Percentiles rank a stretch among this genome's conserved stretches.
Conservation (phyloP, 208 protist species). For the Endotrypanum monterogeii region DNA sequence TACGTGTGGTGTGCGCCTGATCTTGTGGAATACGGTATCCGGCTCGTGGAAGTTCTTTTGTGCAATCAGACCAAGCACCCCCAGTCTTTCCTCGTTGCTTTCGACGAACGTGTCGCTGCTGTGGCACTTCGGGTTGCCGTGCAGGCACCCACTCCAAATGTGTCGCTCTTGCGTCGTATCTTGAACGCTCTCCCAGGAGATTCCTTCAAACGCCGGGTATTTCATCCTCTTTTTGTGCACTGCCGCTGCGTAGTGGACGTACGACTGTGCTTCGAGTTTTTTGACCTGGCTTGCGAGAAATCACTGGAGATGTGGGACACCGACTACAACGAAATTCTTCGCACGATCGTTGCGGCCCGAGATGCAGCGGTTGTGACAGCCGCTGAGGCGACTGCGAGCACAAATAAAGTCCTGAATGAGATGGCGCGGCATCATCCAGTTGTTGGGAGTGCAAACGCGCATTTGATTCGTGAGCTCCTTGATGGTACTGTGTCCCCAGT, state of each 20-base stretch:
- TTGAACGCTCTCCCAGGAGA: slow-evolving; percentile 50
- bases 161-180: slow-evolving; percentile 39
- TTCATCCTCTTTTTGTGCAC: slow-evolving; percentile 63
- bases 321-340: slow-evolving; percentile 69
- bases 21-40: slow-evolving; percentile 32
- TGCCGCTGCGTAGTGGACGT: slow-evolving; percentile 34
- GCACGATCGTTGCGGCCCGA: slow-evolving; percentile 25
- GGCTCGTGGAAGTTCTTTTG: slow-evolving; percentile 36
- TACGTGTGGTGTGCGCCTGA: slow-evolving; percentile 47
- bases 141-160: slow-evolving; percentile 17
- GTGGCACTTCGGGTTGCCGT: slow-evolving; percentile 62
- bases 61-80: slow-evolving; percentile 20
- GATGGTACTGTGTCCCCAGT: slow-evolving; percentile 37
- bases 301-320: slow-evolving; percentile 82
- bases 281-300: slow-evolving; percentile 35
- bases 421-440: slow-evolving; percentile 82
- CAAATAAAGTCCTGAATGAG: slow-evolving; percentile 21
- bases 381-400: background rate
- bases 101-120: slow-evolving; percentile 78
- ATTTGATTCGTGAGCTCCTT: slow-evolving; percentile 47
- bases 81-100: slow-evolving; percentile 19
- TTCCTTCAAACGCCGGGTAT: slow-evolving; percentile 63
- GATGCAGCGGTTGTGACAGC: background rate
- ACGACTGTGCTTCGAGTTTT: slow-evolving; percentile 45
- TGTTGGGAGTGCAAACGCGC: slow-evolving; percentile 60